Base-by-base conservation (phyloP, 768 basidiomycete genomes). In the Pholiota conissans region DNA sequence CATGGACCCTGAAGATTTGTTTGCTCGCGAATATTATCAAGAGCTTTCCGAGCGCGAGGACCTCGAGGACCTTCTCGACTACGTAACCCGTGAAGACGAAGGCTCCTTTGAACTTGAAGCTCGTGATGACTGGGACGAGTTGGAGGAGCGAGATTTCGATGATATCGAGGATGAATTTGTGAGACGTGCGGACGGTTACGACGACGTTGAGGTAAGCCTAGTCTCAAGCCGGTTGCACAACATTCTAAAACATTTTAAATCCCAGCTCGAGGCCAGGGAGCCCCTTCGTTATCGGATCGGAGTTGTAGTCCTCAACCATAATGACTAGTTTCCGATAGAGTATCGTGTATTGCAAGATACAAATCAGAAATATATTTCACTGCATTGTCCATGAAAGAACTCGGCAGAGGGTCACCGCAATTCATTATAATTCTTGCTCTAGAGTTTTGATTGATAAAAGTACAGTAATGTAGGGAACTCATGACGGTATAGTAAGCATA, bases 251-350 rank as follows among this genome's bases (percentile, higher is more conserved):
- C 22, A 2, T 45, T 29, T 24, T 9, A 22, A 46, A 32, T 18
- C 5, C 5, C 18, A 54, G 53, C 32, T 54, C 20, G 53, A 22
- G 10, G 53, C 53, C 11, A 54, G 53, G 20, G 42, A 54, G n/a
- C 42, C 42, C 14, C 42, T 54, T 42, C 40, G 42, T 20, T 54
- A 54, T 30, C 18, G 40, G 24, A 54, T 54, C 26, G 53, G 53
- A 46, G 26, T 54, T 24, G 52, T 54, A 14, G 32, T 54, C n/a
- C 53, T 27, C 29, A 30, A 24, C n/a, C 40, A 46, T 10, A 46
- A 7, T 32, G 11, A 18, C 1, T 46, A 13, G 28, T 27, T 14
- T 27, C 22, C 24, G 37, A n/a, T 18, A 39, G 37, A 39, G 6
- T 11, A 5, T 27, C 14, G 7, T 26, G 26, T 35, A 20, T 20